Percentiles rank a stretch among this genome's conserved stretches.
These are phyloP conservation scores for Microbotryum saponariae DNA, from an alignment of 1,284 basidiomycete genomes.

Conservation along the genomic window DNA sequence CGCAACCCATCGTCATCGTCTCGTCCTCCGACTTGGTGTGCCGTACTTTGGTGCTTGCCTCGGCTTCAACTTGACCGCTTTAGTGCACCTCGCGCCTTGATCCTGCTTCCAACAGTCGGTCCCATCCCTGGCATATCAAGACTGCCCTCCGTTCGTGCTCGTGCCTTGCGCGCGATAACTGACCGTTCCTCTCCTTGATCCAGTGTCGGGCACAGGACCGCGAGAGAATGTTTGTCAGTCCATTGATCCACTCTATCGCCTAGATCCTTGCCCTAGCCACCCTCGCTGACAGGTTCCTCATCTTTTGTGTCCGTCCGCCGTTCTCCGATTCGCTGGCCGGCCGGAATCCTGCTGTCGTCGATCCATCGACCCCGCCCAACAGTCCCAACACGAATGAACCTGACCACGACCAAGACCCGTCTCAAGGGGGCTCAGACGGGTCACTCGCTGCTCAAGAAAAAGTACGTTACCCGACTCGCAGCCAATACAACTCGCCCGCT, in stretches of 20 bases:
- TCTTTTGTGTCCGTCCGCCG: background rate
- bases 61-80: background rate
- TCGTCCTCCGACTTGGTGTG: background rate
- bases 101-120: background rate
- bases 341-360: background rate
- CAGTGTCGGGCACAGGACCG: conserved; percentile 27
- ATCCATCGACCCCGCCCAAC: background rate
- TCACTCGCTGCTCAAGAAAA: conserved; percentile 93
- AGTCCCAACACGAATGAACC: conserved; percentile 43
- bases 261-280: too few species aligned
- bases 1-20: too few species aligned
- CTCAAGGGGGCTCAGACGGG: conserved; percentile 96
- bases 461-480: conserved; percentile 40
- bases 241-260: too few species aligned
- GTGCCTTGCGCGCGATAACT: background rate
- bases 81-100: too few species aligned
- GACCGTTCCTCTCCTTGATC: background rate
- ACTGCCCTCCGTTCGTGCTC: background rate
- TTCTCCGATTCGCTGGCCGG: background rate
- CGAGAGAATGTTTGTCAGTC: conserved; percentile 32
- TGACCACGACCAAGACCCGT: conserved; percentile 86
- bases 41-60: background rate
- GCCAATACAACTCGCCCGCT: too few species aligned
- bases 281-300: background rate
- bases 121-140: too few species aligned